A percentile compares a stretch with the other conserved stretches of the same genome.
phyloP scores from a whole-genome alignment of 805 yeast species.

The Lipomyces yamanashiensis region DNA sequence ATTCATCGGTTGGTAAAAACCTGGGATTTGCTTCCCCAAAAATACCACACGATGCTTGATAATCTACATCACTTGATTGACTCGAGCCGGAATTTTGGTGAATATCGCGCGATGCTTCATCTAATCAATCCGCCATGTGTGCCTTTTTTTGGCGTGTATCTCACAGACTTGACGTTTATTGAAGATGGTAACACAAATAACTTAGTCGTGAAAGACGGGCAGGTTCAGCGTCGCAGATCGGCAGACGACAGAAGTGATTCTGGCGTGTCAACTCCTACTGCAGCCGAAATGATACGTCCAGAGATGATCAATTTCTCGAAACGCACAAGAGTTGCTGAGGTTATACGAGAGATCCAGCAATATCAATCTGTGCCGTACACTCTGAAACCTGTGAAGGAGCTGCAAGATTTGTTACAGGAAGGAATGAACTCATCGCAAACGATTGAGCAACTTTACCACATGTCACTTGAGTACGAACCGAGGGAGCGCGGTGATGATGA shows the following conservation, averaged over 20 bases:
- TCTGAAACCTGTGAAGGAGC: conserved; percentile 63
- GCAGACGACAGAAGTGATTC: background rate
- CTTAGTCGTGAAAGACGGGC: conserved; percentile 5
- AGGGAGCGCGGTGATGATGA: conserved; percentile 38
- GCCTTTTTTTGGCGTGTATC: conserved; percentile 90
- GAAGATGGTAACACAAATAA: conserved; percentile 85
- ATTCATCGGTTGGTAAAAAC: conserved; percentile 82
- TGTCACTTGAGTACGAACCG: conserved; percentile 78
- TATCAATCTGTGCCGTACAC: conserved; percentile 70
- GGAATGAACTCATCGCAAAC: conserved; percentile 67
- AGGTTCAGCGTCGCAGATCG: background rate
- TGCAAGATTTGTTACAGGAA: conserved; percentile 53
- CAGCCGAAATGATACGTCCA: background rate
- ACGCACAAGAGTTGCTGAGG: conserved; percentile 70
- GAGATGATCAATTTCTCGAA: conserved; percentile 77
- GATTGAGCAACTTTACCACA: conserved; percentile 78
- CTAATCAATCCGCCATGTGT: conserved; percentile 78
- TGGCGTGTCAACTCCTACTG: background rate
- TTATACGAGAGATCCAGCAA: conserved; percentile 73
- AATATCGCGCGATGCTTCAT: conserved; percentile 79
- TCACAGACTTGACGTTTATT: conserved; percentile 87
- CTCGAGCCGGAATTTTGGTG: conserved; percentile 83
- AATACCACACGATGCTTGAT: conserved; percentile 56
- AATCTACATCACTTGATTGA: conserved; percentile 85
- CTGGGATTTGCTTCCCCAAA: conserved; percentile 70